Base-by-base conservation (phyloP, 2,329 filamentous ascomycete species). In the Fusarium sp. region DNA sequence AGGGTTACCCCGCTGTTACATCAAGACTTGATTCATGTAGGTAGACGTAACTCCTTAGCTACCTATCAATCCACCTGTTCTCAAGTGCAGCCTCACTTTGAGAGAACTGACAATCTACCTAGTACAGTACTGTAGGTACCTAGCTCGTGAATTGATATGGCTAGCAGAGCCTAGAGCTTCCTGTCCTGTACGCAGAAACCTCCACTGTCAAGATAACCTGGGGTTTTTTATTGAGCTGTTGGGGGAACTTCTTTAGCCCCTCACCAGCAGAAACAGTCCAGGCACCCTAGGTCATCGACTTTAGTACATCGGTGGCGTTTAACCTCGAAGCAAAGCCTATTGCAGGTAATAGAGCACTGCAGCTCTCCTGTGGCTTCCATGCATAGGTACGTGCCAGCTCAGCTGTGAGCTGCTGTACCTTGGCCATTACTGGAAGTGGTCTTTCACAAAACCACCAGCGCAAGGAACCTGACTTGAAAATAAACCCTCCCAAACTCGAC, bases 221-320 rank as follows among this genome's bases (percentile, higher is more conserved):
- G 29, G n/a, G 25, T 21, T 41, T 41, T 35, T 21, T 14, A 31
- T 18, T 46, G 45, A 60, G 21, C 40, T 61, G 35, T 42, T 61
- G 35, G 40, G 41, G 29, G n/a, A n/a, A n/a, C n/a, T n/a, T 37
- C 20, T 20, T 23, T 31, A 41, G 18, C 27, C 21, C 29, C 29
- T 14, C 29, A 31, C 29, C 11, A 31, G 29, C 29, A 57, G n/a
- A 23, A 31, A 11, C 29, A 11, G 29, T 10, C 29, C 18, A 29
- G 33, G 42, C 27, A 50, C 25, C 49, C 51, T 45, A 54, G 43
- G 51, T 69, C 66, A 69, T 69, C 48, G 61, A 66, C 50, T 45
- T 33, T 51, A 49, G 37, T 35, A 55, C n/a, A 15, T 21, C 29
- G 17, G 45, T 63, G 66, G 51, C 56, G 66, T 41, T 29, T 42